A percentile compares a stretch with the other conserved stretches of the same genome.
Evolutionary conservation across 2,329 filamentous ascomycete genomes (phyloP).

Genomic region (Xylariales sp.): DNA sequence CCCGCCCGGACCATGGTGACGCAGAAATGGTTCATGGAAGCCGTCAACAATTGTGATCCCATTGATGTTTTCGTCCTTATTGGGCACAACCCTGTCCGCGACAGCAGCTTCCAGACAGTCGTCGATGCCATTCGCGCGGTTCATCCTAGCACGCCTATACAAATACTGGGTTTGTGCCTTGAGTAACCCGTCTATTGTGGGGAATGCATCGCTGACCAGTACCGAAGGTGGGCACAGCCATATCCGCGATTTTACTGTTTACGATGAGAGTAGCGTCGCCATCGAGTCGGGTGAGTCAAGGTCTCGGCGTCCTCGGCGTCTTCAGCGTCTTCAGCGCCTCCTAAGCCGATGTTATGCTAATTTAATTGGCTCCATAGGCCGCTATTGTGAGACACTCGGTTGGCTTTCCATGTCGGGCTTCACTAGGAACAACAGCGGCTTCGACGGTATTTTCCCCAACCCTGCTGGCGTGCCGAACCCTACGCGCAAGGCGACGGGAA

Average conservation of each 20-base stretch:
- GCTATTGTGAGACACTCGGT: constrained; percentile 76
- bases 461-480: constrained; percentile 55
- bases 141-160: constrained; percentile 68
- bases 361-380: constrained; percentile 52
- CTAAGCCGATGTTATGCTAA: not conserved
- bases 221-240: constrained; percentile 68
- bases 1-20: constrained; percentile 63
- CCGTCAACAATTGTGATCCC: constrained; percentile 63
- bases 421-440: constrained; percentile 58
- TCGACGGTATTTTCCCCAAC: constrained; percentile 49
- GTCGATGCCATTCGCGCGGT: constrained; percentile 68
- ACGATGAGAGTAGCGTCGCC: constrained; percentile 70
- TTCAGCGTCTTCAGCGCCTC: not conserved
- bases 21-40: constrained; percentile 70
- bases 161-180: constrained; percentile 61
- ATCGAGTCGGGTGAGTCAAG: constrained; percentile 61
- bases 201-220: constrained; percentile 22
- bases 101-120: constrained; percentile 59
- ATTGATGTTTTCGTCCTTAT: constrained; percentile 73
- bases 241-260: constrained; percentile 73
- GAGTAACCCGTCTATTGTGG: not conserved
- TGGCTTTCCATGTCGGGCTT: constrained; percentile 74
- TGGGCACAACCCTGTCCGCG: constrained; percentile 71
- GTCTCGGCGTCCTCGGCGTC: not conserved
- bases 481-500: constrained; percentile 54